Conservation (phyloP, 306 rosid species). For the Medicago truncatula region DNA sequence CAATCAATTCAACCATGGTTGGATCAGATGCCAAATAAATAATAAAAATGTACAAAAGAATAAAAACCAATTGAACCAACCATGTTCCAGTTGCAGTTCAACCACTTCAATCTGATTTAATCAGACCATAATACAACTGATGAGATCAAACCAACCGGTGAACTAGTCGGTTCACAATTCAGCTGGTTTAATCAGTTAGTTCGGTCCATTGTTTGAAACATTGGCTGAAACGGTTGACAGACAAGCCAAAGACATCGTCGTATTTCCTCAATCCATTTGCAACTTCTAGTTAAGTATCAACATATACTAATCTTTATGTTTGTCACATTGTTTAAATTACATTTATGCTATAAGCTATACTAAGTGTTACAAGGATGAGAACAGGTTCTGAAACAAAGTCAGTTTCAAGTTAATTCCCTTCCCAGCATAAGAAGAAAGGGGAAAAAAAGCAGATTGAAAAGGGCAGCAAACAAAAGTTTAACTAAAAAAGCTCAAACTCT, state of each 20-base stretch:
- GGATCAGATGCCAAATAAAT: too few species aligned
- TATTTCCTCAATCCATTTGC: slow-evolving; percentile 48
- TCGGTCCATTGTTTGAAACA: neutral
- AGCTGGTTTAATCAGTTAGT: too few species aligned
- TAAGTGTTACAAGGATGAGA: slow-evolving; percentile 49
- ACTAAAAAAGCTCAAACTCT: slow-evolving; percentile 87
- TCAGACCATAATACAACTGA: too few species aligned
- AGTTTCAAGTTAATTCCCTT: slow-evolving; percentile 38
- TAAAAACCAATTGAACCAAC: too few species aligned
- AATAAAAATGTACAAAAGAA: too few species aligned
- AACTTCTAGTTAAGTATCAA: slow-evolving; percentile 60
- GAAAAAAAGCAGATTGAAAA: slow-evolving; percentile 16
- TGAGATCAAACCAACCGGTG: too few species aligned
- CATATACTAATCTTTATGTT: slow-evolving; percentile 65
- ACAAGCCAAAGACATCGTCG: slow-evolving; percentile 34
- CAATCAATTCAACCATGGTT: too few species aligned
- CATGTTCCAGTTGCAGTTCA: too few species aligned
- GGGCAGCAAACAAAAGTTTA: slow-evolving; percentile 36
- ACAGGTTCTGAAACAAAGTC: slow-evolving; percentile 38
- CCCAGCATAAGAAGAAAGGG: slow-evolving; percentile 36
- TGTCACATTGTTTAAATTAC: slow-evolving; percentile 54
- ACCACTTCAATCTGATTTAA: too few species aligned
- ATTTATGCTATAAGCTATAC: slow-evolving; percentile 63
- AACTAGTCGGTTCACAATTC: too few species aligned
- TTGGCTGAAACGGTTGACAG: neutral